Evolutionary conservation across 2,329 filamentous ascomycete genomes (phyloP), one percentile per base, ranked within the genome.

Genomic region (Hirsutella minnesotensis): DNA sequence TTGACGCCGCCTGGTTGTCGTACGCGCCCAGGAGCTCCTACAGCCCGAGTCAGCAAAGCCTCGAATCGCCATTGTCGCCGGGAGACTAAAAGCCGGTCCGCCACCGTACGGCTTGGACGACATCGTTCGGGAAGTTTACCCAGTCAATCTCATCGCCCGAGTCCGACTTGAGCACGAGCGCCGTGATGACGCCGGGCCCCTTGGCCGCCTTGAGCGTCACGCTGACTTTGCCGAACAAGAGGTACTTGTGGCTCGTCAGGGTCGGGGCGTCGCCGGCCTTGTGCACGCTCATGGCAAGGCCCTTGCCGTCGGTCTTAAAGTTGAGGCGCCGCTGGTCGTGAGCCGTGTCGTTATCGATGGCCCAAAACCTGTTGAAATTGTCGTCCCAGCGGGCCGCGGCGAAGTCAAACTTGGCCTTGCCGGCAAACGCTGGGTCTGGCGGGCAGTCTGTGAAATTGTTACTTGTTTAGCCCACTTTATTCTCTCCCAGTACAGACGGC

Each of bases 201-300:
- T 80, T 73, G 19, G 84, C 81, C 10, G 83, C 75, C 57, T 83
- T 81, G 60, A 87, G 67, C 19, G 73, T 71, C 42, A 82, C 77
- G 36, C 83, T 78, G 47, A 87, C 77, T 51, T 76, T 78, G 42
- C 86, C 86, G 55, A 88, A 92, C 79, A 92, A 87, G 56, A 92
- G 81, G 65, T 90, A 90, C 72, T 81, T 86, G 51, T 80, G 72
- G 31, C 72, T 72, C 54, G 71, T 72, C 59, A 87, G 83, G 3
- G 76, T 78, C 8, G 81, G 74, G 24, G 67, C 70, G 39, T 79
- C 73, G 22, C 64, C 66, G 29, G 69, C 63, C 10, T 75, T 60
- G 1, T 70, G 74, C 60, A 87, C 86, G 48, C 75, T 74, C 54
- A 64, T 53, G 41, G 52, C 47, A 34, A 58, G 15, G 33, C 33